Base-by-base conservation (phyloP, 2,329 filamentous ascomycete species). In the Hypoxylon sp. region DNA sequence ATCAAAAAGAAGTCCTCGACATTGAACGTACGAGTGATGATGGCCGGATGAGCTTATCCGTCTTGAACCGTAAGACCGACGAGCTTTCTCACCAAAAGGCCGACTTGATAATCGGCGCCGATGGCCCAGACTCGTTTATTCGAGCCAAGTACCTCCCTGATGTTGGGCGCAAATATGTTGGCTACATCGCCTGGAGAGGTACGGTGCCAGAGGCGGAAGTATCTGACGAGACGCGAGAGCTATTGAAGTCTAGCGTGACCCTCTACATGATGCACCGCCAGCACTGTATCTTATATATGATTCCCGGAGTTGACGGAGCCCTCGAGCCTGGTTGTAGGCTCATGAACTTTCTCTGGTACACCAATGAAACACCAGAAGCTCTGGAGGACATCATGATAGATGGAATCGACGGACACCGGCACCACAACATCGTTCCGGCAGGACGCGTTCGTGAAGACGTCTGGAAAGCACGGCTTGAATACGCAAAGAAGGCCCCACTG, bases 281-380 rank as follows among this genome's bases (percentile, higher is more conserved):
- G 18, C 68, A 70, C 28, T 59, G 52, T 26, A 48, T 68, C 18
- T 36, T 65, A 8, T 70, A 68, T 42, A 61, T 33, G 9, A 44
- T 58, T 8, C 22, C 55, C 14, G 55, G 55, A 1, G 6, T 16
- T 6, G 9, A 33, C 8, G 69, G 65, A 2, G 57, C 64, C 1
- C 18, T 63, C 3, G 32, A 67, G 30, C 57, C 54, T 1, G 64
- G 64, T 6, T 22, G 70, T n/a, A 38, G 67, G 2, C 5, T 51
- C 3, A 12, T 70, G 2, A 71, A 70, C 22, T 70, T 71, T 36
- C 45, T 49, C 1, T 68, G 64, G 65, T 71, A 71, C 26, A 67
- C 57, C 0, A 70, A 70, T 36, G 57, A 61, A 32, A 20, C 60
- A 5, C 2, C 3, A 0, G 18, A 62, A 6, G 28, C 57, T 18